phyloP scores from a whole-genome alignment of 2,329 filamentous ascomycete species.

The Aspergillus pseudoviridinutans region DNA sequence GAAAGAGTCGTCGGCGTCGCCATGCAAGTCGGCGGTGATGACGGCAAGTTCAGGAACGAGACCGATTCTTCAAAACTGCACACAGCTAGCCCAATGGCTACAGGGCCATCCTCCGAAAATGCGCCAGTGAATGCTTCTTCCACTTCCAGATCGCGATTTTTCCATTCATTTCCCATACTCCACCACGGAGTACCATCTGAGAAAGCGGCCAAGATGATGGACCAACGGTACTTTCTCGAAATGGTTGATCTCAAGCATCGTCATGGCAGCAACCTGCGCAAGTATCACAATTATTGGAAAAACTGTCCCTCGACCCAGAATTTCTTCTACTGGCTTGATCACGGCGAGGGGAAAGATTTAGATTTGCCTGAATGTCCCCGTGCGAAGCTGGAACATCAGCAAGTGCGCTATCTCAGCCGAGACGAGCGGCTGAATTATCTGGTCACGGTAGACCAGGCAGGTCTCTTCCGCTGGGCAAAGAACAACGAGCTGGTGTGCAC shows the following conservation, averaged over 20 bases:
- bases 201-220: conserved; percentile 72
- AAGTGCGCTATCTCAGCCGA: conserved; percentile 75
- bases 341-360: conserved; percentile 68
- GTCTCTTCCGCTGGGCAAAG: conserved; percentile 81
- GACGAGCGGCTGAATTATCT: conserved; percentile 81
- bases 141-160: conserved; percentile 22
- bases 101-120: background rate
- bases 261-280: conserved; percentile 76
- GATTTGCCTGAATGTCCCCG: conserved; percentile 70
- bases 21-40: conserved; percentile 67
- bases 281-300: conserved; percentile 84
- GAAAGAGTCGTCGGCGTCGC: conserved; percentile 68
- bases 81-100: background rate
- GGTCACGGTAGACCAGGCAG: conserved; percentile 69
- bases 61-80: background rate
- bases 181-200: conserved; percentile 52
- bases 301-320: conserved; percentile 72
- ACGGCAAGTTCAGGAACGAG: conserved; percentile 41
- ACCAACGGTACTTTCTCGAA: conserved; percentile 77
- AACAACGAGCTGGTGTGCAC: conserved; percentile 76
- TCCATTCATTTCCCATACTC: conserved; percentile 10
- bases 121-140: background rate
- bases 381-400: conserved; percentile 69
- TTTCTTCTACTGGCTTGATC: conserved; percentile 92
- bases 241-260: conserved; percentile 86